phyloP scores from a whole-genome alignment of 2,329 filamentous ascomycete genomes.

The Beauveria varroae region DNA sequence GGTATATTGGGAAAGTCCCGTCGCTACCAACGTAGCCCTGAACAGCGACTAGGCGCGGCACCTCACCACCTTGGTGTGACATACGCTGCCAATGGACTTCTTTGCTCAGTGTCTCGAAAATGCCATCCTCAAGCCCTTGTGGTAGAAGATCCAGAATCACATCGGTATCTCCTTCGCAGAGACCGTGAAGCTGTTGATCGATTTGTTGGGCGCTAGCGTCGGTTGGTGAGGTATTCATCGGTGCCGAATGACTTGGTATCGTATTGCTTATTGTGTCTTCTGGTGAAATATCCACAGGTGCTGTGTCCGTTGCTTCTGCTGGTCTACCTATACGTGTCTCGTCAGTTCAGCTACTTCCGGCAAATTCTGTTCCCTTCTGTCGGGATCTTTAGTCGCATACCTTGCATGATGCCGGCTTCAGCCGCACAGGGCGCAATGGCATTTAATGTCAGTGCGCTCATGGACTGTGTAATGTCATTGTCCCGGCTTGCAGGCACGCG shows the following conservation, averaged over 20 bases:
- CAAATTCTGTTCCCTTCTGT: constrained; percentile 13
- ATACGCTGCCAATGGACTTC: constrained; percentile 88
- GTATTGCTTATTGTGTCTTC: background rate
- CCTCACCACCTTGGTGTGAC: constrained; percentile 85
- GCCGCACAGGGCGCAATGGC: constrained; percentile 15
- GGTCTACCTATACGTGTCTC: background rate
- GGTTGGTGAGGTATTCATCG: background rate
- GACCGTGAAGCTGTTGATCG: constrained; percentile 23
- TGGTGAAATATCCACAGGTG: background rate
- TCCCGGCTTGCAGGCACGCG: constrained; percentile 12
- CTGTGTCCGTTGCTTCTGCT: background rate
- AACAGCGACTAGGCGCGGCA: constrained; percentile 84
- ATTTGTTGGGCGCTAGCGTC: constrained; percentile 1
- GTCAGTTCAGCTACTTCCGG: constrained; percentile 13
- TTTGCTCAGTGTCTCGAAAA: constrained; percentile 62
- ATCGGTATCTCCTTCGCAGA: constrained; percentile 76
- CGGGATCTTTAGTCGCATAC: constrained; percentile 12
- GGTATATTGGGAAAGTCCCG: constrained; percentile 80
- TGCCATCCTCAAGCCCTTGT: constrained; percentile 41
- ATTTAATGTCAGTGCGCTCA: constrained; percentile 24
- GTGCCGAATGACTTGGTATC: background rate
- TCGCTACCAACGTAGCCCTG: constrained; percentile 65
- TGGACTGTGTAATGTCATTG: constrained; percentile 22
- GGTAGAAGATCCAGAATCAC: constrained; percentile 66
- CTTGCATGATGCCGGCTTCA: constrained; percentile 14